phyloP scores from a whole-genome alignment of 441 rosid genomes.

The Populus hybrid region DNA sequence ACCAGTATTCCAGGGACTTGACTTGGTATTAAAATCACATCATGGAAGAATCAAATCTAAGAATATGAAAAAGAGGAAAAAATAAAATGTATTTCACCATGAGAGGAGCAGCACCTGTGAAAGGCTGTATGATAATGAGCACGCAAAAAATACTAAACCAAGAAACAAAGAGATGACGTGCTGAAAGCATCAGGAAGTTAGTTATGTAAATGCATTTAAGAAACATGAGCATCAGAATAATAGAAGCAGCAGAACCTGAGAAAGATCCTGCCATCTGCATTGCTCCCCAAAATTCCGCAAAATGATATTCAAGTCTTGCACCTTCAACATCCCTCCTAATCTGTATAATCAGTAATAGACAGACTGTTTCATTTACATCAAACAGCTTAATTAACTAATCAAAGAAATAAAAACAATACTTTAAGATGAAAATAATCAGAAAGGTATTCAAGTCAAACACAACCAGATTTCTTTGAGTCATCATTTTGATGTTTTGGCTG shows the following conservation, averaged over 20 bases:
- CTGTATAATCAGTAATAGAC: conserved; percentile 25
- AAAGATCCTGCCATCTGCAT: conserved; percentile 62
- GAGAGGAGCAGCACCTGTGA: neutral
- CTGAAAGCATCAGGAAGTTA: too few relatives aligned
- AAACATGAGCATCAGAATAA: too few relatives aligned
- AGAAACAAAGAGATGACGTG: neutral
- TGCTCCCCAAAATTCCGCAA: conserved; percentile 64
- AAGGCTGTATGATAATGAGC: neutral
- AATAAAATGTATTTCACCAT: neutral
- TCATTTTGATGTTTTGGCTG: neutral
- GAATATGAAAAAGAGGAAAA: too few relatives aligned
- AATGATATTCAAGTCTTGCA: conserved; percentile 76
- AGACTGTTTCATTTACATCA: neutral
- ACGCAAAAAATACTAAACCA: neutral
- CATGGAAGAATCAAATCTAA: too few relatives aligned
- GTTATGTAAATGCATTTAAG: too few relatives aligned
- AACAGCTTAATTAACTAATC: neutral
- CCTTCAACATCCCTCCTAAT: conserved; percentile 53
- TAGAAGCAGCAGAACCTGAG: conserved; percentile 43
- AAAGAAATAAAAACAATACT: neutral
- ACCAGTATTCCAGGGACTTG: too few relatives aligned
- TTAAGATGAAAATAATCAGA: neutral
- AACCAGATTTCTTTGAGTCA: neutral
- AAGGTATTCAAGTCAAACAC: neutral
- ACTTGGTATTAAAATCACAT: too few relatives aligned